Percentiles rank a stretch among this genome's conserved stretches.
Conservation (phyloP, 495 filamentous ascomycete species). For the Penicillium diatomitis region DNA sequence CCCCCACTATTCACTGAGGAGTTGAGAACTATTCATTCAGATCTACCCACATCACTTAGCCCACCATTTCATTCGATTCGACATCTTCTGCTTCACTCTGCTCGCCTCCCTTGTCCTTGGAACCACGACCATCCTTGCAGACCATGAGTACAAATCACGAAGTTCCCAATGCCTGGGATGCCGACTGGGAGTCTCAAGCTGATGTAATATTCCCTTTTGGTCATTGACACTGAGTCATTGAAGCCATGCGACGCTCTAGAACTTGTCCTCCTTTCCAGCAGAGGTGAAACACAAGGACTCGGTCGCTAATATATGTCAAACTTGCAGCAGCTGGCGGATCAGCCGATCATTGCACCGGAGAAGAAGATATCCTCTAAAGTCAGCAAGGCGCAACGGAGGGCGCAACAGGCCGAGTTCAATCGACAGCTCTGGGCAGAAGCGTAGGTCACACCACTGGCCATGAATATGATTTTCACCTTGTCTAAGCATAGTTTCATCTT, state of each 20-base stretch:
- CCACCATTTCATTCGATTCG: neutral
- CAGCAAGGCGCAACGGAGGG: slow-evolving; percentile 67
- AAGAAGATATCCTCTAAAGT: slow-evolving; percentile 46
- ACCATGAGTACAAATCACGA: slow-evolving; percentile 45
- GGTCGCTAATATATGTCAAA: neutral
- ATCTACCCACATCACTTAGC: no score
- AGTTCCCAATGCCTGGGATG: slow-evolving; percentile 79
- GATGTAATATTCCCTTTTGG: slow-evolving; percentile 42
- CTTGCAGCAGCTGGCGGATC: slow-evolving; percentile 29
- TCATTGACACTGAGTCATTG: no score
- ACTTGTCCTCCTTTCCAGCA: neutral
- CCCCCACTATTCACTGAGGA: slow-evolving; percentile 4
- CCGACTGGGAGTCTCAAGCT: slow-evolving; percentile 76
- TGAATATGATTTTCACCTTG: neutral
- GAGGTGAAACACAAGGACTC: neutral
- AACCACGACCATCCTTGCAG: neutral
- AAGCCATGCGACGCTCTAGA: no score
- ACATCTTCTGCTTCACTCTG: neutral
- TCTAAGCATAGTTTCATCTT: slow-evolving; percentile 2
- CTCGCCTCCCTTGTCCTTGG: neutral
- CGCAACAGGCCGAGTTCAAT: slow-evolving; percentile 73
- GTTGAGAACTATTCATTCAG: no score
- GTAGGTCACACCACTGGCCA: slow-evolving; percentile 37
- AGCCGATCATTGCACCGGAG: slow-evolving; percentile 27
- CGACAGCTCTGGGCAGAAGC: slow-evolving; percentile 82